Evolutionary conservation across 2,329 filamentous ascomycete genomes (phyloP).

Genomic region (Talaromyces pinophilus): DNA sequence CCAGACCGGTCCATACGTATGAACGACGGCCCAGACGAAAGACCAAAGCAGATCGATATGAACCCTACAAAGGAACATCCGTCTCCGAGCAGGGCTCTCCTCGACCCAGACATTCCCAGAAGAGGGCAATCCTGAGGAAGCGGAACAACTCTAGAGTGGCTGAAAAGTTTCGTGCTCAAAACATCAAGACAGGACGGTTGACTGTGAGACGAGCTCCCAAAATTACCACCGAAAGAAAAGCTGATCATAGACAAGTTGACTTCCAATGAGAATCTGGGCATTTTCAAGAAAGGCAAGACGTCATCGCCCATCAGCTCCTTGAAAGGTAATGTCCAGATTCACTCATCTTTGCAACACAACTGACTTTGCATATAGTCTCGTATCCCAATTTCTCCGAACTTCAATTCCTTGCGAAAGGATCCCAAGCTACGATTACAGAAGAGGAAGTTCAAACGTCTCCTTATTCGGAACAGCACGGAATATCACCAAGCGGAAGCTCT

Average conservation of each 20-base stretch:
- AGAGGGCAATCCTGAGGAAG: constrained; percentile 32
- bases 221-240: background rate
- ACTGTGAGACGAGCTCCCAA: constrained; percentile 46
- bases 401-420: constrained; percentile 23
- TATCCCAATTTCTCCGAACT: constrained; percentile 23
- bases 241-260: constrained; percentile 29
- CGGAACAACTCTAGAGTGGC: constrained; percentile 49
- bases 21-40: constrained; percentile 58
- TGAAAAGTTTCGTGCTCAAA: constrained; percentile 57
- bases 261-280: constrained; percentile 29
- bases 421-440: background rate
- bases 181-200: constrained; percentile 55
- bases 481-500: background rate
- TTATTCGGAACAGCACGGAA: background rate
- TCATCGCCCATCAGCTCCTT: constrained; percentile 34
- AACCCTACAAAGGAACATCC: constrained; percentile 36
- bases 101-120: constrained; percentile 7
- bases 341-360: background rate
- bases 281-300: constrained; percentile 41
- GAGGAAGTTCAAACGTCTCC: background rate
- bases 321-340: constrained; percentile 24
- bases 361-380: constrained; percentile 8
- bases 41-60: constrained; percentile 59
- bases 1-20: constrained; percentile 34
- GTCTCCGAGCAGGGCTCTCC: background rate